Evolutionary conservation across 768 basidiomycete species (phyloP).

Genomic region (Epithele typhae): DNA sequence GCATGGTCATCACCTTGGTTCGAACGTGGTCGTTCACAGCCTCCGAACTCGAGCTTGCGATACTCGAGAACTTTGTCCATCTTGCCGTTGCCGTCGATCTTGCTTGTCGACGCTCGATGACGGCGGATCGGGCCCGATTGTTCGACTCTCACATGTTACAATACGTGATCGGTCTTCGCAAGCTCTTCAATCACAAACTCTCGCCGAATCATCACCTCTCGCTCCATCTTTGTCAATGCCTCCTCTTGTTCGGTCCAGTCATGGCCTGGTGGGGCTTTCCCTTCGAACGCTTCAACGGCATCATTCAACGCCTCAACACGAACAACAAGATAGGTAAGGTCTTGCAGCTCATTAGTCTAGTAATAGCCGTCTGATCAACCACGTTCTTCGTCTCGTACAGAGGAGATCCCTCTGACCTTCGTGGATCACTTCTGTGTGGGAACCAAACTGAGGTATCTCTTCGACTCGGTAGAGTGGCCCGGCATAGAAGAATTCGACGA

Average conservation of each 20-base stretch:
- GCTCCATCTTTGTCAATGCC: constrained; percentile 26
- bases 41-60: constrained; percentile 1
- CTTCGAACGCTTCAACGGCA: constrained; percentile 28
- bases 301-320: constrained; percentile 21
- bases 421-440: constrained; percentile 2
- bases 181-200: constrained; percentile 21
- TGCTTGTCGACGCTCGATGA: constrained; percentile 15
- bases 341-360: too few relatives aligned
- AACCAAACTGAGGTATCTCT: neutral
- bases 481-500: neutral
- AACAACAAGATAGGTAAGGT: constrained; percentile 15
- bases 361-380: neutral
- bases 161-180: constrained; percentile 18
- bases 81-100: constrained; percentile 14
- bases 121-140: neutral
- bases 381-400: neutral
- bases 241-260: constrained; percentile 27
- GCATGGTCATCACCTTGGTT: constrained; percentile 31
- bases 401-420: neutral
- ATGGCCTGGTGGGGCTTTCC: constrained; percentile 23
- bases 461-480: neutral
- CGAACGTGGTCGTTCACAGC: constrained; percentile 27
- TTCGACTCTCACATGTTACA: constrained; percentile 4
- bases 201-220: constrained; percentile 31
- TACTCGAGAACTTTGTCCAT: constrained; percentile 30